Conservation (phyloP, 345 rosid genomes). For the Syzygium aqueum region DNA sequence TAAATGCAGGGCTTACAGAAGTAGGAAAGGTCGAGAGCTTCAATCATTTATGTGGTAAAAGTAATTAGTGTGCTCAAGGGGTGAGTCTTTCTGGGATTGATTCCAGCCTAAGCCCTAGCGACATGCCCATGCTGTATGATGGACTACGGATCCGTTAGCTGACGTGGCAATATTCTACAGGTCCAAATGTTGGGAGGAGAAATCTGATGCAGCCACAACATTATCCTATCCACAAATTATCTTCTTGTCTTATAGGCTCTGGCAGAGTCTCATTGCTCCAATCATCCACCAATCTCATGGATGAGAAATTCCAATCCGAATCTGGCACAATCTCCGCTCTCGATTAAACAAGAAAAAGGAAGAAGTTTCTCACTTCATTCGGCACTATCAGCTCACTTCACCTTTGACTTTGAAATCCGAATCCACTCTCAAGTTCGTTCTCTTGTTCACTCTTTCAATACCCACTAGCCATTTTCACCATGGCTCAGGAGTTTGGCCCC, state of each 20-base stretch:
- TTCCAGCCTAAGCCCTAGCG: background rate
- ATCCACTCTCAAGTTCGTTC: background rate
- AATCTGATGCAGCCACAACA: slow-evolving; percentile 9
- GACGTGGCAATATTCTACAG: slow-evolving; percentile 13
- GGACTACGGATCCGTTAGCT: background rate
- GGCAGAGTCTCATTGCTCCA: slow-evolving; percentile 13
- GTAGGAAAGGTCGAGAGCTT: background rate
- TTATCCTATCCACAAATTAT: slow-evolving; percentile 32
- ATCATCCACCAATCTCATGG: slow-evolving; percentile 3
- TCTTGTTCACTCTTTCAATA: background rate
- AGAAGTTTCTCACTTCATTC: background rate
- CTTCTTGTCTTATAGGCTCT: slow-evolving; percentile 10
- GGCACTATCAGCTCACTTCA: background rate
- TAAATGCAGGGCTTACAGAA: background rate
- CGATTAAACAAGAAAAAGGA: background rate
- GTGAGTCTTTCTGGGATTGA: background rate
- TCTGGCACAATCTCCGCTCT: background rate
- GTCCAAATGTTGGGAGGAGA: background rate
- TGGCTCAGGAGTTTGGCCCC: background rate
- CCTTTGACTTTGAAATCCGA: background rate
- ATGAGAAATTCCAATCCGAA: background rate
- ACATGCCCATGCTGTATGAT: background rate
- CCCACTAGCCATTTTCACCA: background rate
- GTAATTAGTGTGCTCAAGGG: background rate
- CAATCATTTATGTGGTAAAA: background rate